Evolutionary conservation across 169 alveolate species (phyloP), one percentile per base, ranked within the genome.

Genomic region (Eimeria necatrix): DNA sequence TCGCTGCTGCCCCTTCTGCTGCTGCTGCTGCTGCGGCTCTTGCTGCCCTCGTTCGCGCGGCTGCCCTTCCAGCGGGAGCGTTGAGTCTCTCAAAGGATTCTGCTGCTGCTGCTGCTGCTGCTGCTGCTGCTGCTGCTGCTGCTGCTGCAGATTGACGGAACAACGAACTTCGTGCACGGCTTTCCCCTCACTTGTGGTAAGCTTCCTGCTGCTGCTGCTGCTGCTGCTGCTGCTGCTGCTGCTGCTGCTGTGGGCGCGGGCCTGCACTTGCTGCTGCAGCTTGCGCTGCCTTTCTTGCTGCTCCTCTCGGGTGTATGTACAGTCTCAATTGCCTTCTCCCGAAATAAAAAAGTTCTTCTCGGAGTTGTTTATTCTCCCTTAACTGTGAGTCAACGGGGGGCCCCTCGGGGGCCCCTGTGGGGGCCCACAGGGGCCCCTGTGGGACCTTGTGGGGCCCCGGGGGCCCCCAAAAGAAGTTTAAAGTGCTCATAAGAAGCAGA

Each of bases 61-160:
- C 41, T 32, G 41, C 41, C 3, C 41, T 32, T 2, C 41, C 41
- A 32, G 41, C 41, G 41, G 41, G 41, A 32, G 41, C 2, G 0
- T 32, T 32, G 41, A 2, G 41, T 32, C 2, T 32, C 41, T 32
- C 41, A 32, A 32, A 32, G 41, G 41, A 32, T 32, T 32, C 41
- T 32, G 41, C 41, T 32, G 41, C 2, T 32, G 41, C 41, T 32
- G 41, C 41, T 32, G 41, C 2, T 32, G 41, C 41, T 32, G 41
- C 41, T 32, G 41, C 41, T 2, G 3, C 41, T 32, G 41, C 12
- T 56, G 68, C 68, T 18, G 68, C 20, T 56, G 12, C 20, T 18
- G 68, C 68, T 56, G 12, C 68, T 84, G 73, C 91, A 84, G 91
- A 84, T 84, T 84, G 91, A 84, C 78, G 91, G 91, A 26, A 84